Evolutionary conservation across 345 rosid species (phyloP).

Genomic region (Acer campestre): DNA sequence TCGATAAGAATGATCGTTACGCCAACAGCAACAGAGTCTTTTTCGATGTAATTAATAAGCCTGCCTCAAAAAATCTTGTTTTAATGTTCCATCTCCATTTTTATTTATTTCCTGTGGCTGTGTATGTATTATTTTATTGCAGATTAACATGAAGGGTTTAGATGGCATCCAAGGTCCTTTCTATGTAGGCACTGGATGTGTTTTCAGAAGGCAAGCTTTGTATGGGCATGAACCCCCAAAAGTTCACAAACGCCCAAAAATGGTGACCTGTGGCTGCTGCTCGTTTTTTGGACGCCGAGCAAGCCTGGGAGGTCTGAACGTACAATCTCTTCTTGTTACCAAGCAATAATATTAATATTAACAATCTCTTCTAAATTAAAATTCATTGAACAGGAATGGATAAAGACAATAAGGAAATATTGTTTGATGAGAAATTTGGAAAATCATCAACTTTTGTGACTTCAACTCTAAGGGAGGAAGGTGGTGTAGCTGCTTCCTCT

Average conservation of each 20-base stretch:
- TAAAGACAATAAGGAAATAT: slow-evolving; percentile 61
- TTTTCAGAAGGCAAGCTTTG: slow-evolving; percentile 85
- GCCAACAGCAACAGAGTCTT: slow-evolving; percentile 90
- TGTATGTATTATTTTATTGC: slow-evolving; percentile 28
- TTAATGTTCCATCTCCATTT: not conserved
- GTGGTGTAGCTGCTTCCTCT: slow-evolving; percentile 97
- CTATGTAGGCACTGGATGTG: slow-evolving; percentile 97
- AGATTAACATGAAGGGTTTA: slow-evolving; percentile 85
- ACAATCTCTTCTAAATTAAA: not conserved
- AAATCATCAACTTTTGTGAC: slow-evolving; percentile 86
- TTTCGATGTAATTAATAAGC: slow-evolving; percentile 57
- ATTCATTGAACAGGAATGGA: slow-evolving; percentile 39
- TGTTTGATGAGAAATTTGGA: slow-evolving; percentile 87
- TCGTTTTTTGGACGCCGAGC: slow-evolving; percentile 81
- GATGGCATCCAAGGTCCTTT: slow-evolving; percentile 95
- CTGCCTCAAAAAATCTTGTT: not conserved
- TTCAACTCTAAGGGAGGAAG: slow-evolving; percentile 88
- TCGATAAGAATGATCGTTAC: slow-evolving; percentile 79
- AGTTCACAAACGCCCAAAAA: slow-evolving; percentile 87
- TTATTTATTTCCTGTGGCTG: not conserved
- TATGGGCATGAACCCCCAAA: slow-evolving; percentile 94
- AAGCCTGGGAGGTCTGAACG: slow-evolving; percentile 57
- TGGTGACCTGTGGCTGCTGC: slow-evolving; percentile 92
- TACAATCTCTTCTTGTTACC: not conserved
- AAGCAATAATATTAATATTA: not conserved